Conservation (phyloP, 768 basidiomycete genomes). For the Suillus luteus region DNA sequence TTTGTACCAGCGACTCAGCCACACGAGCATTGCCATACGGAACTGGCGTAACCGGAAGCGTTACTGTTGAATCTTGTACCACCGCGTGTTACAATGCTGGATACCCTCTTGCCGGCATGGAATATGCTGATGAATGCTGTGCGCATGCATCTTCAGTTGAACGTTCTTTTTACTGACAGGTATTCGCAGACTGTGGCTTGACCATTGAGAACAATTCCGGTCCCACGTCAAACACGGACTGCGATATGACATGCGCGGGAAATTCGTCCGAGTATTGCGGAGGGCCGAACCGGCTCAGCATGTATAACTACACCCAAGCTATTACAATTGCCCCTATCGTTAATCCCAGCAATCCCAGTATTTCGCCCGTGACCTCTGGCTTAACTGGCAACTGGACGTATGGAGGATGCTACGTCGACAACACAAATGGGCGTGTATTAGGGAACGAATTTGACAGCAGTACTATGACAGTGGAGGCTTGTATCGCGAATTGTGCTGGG, state of each 20-base stretch:
- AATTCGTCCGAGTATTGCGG: slow-evolving; percentile 70
- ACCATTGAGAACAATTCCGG: slow-evolving; percentile 23
- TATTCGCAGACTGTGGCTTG: slow-evolving; percentile 20
- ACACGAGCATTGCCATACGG: slow-evolving; percentile 37
- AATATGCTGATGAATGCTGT: slow-evolving; percentile 54
- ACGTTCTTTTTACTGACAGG: neutral
- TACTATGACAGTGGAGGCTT: slow-evolving; percentile 59
- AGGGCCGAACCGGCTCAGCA: slow-evolving; percentile 64
- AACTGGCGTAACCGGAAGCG: slow-evolving; percentile 40
- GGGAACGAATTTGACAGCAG: slow-evolving; percentile 40
- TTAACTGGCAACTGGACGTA: slow-evolving; percentile 63
- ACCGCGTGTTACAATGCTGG: slow-evolving; percentile 45
- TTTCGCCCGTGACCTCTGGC: slow-evolving; percentile 49
- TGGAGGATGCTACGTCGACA: slow-evolving; percentile 72
- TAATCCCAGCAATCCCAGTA: slow-evolving; percentile 25
- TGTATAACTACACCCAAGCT: slow-evolving; percentile 72
- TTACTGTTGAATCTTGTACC: slow-evolving; percentile 52
- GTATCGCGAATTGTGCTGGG: slow-evolving; percentile 57
- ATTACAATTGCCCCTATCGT: slow-evolving; percentile 43
- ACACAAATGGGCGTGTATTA: slow-evolving; percentile 65
- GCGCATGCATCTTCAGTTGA: slow-evolving; percentile 20
- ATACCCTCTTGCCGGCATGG: slow-evolving; percentile 46
- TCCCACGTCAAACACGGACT: slow-evolving; percentile 50
- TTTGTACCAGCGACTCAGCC: slow-evolving; percentile 35
- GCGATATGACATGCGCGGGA: slow-evolving; percentile 67